Evolutionary conservation across 139 green algal genomes (phyloP).

Genomic region (Volvox africanus): DNA sequence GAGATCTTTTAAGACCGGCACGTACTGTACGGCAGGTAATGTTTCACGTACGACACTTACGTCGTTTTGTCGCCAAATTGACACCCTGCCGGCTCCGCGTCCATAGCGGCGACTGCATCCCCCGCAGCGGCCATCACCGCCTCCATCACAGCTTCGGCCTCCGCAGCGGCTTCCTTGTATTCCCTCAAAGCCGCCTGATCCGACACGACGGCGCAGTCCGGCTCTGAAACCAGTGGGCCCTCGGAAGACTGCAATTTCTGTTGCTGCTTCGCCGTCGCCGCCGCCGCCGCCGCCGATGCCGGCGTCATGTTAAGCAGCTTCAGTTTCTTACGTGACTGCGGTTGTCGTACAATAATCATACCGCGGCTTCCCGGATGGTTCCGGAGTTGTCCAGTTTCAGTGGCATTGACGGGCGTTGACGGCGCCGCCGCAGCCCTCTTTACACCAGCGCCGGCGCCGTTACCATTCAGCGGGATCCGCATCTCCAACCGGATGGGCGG

Average conservation of each 20-base stretch:
- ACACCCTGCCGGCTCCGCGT: not conserved
- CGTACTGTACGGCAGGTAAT: no score
- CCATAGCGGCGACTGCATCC: not conserved
- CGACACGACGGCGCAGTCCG: not conserved
- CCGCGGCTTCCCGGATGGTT: not conserved
- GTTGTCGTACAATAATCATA: not conserved
- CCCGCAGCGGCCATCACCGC: not conserved
- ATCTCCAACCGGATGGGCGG: not conserved
- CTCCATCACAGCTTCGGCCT: not conserved
- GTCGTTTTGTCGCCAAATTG: not conserved
- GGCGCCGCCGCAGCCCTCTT: not conserved
- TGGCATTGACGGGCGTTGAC: not conserved
- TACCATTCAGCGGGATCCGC: not conserved
- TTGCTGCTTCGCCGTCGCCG: not conserved
- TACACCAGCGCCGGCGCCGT: not conserved
- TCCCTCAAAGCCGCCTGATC: not conserved
- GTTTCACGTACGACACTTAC: not conserved
- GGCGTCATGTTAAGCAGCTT: not conserved
- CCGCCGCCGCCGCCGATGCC: not conserved
- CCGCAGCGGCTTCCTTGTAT: not conserved
- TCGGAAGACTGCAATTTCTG: no score
- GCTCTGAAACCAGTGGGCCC: not conserved
- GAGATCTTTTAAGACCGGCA: no score
- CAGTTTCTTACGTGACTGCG: not conserved
- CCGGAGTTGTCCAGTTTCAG: not conserved